These are phyloP conservation scores for Paraglomus brasilianum DNA, from an alignment of 192 early-diverging fungal genomes.

Conservation along the genomic window DNA sequence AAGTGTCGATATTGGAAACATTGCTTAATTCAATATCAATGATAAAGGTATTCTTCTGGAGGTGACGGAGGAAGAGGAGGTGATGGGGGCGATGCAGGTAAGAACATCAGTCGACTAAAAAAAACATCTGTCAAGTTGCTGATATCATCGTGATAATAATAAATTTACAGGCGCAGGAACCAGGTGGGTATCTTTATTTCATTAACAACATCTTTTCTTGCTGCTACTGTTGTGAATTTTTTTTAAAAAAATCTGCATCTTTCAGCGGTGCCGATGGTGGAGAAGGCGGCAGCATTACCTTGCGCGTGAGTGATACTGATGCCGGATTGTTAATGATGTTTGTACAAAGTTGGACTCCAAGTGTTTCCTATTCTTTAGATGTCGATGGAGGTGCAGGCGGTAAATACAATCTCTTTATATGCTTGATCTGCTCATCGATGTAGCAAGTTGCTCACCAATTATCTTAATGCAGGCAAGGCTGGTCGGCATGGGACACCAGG, in stretches of 20 bases:
- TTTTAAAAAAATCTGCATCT: slow-evolving; percentile 10
- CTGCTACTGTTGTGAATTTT: slow-evolving; percentile 14
- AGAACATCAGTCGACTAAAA: neutral
- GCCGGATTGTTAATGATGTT: slow-evolving; percentile 23
- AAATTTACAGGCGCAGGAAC: slow-evolving; percentile 24
- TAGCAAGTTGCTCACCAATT: neutral
- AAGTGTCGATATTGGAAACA: neutral
- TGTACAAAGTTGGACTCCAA: slow-evolving; percentile 12
- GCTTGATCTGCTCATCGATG: neutral
- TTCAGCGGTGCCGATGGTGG: slow-evolving; percentile 22
- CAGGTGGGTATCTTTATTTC: slow-evolving; percentile 15
- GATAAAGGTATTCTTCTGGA: slow-evolving; percentile 11
- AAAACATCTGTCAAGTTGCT: slow-evolving; percentile 6
- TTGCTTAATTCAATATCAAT: slow-evolving; percentile 11
- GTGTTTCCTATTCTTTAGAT: slow-evolving; percentile 10
- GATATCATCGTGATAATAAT: slow-evolving; percentile 9
- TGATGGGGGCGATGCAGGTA: slow-evolving; percentile 30
- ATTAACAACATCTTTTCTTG: neutral
- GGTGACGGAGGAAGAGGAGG: slow-evolving; percentile 21
- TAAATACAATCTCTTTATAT: slow-evolving; percentile 13
- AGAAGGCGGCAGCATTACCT: slow-evolving; percentile 24
- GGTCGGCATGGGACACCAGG: slow-evolving; percentile 26
- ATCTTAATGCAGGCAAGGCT: slow-evolving; percentile 15
- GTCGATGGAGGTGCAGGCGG: slow-evolving; percentile 19
- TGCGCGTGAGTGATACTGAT: slow-evolving; percentile 16